Percentiles rank a stretch among this genome's conserved stretches.
Conservation (phyloP, 768 basidiomycete species). For the Panus rudis region DNA sequence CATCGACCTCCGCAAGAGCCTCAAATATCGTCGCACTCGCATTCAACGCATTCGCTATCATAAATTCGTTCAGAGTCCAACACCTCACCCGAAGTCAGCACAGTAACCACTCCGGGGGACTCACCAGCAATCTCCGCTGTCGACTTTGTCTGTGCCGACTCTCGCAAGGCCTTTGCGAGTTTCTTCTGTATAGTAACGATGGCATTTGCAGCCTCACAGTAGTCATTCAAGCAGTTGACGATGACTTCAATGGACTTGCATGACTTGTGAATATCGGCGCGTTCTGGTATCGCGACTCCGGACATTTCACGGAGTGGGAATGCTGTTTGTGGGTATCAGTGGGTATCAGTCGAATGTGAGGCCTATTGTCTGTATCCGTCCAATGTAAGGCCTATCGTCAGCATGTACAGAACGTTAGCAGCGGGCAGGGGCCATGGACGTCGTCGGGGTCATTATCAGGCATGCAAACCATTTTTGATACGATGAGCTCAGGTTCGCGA, state of each 20-base stretch:
- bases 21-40: constrained; percentile 64
- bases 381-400: too few species aligned
- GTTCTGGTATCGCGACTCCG: constrained; percentile 40
- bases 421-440: too few species aligned
- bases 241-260: constrained; percentile 71
- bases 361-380: too few species aligned
- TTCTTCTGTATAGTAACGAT: constrained; percentile 67
- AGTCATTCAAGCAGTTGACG: constrained; percentile 61
- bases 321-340: too few species aligned
- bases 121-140: constrained; percentile 59
- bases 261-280: constrained; percentile 70
- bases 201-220: constrained; percentile 62
- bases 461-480: too few species aligned
- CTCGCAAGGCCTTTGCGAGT: constrained; percentile 61
- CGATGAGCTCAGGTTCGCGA: too few species aligned
- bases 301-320: too few species aligned
- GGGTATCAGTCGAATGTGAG: too few species aligned
- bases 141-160: constrained; percentile 53
- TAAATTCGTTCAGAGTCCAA: background rate
- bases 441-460: too few species aligned
- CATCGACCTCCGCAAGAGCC: constrained; percentile 58
- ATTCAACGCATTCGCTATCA: constrained; percentile 58
- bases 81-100: background rate
- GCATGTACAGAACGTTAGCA: too few species aligned
- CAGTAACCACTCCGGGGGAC: constrained; percentile 16